These are phyloP conservation scores for Zygnema circumcarinatum DNA, from an alignment of 139 green algal species.

Conservation along the genomic window DNA sequence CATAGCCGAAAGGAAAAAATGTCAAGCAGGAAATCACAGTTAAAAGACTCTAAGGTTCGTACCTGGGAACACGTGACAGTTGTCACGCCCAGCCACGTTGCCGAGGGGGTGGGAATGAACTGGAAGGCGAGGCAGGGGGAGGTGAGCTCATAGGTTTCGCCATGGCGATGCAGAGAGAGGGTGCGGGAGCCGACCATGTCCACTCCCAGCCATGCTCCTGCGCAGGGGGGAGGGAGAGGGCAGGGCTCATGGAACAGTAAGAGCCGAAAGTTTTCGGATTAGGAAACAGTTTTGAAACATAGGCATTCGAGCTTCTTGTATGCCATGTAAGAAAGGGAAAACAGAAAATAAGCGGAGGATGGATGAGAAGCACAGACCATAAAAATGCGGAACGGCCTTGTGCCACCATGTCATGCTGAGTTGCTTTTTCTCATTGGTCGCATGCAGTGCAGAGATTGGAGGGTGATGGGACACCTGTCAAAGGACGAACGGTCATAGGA, in stretches of 20 bases:
- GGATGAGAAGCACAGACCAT: too few relatives aligned
- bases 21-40: too few relatives aligned
- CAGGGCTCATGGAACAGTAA: too few relatives aligned
- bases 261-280: too few relatives aligned
- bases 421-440: constrained; percentile 4
- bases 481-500: background rate
- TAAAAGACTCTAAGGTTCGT: too few relatives aligned
- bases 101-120: background rate
- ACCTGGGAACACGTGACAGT: background rate
- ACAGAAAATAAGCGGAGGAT: too few relatives aligned
- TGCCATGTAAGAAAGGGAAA: too few relatives aligned
- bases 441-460: constrained; percentile 44
- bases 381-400: background rate
- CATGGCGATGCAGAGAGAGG: constrained; percentile 21
- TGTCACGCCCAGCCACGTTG: constrained; percentile 3
- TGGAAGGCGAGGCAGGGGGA: constrained; percentile 1
- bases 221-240: too few relatives aligned
- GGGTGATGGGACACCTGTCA: constrained; percentile 55
- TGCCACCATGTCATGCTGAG: background rate
- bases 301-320: too few relatives aligned
- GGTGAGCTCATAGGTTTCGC: constrained; percentile 14
- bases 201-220: constrained; percentile 1
- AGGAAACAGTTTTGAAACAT: too few relatives aligned
- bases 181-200: background rate
- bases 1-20: too few relatives aligned